These are phyloP conservation scores for Pontederia paniculata DNA, from an alignment of 176 grass and related monocot species.

Conservation along the genomic window DNA sequence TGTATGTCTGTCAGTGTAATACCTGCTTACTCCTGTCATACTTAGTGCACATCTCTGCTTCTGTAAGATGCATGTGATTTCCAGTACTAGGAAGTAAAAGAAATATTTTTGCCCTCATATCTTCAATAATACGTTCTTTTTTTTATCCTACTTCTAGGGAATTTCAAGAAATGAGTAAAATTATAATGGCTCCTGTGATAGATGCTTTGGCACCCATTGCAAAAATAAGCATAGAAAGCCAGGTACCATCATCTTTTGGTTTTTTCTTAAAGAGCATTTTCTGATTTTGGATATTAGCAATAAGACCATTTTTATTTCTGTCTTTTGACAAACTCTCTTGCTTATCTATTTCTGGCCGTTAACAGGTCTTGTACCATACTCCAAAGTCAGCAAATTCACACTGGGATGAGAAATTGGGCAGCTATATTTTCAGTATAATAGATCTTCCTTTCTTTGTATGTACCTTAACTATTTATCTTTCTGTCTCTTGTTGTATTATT, in stretches of 20 bases:
- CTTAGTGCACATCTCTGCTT: no score
- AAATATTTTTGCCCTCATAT: neutral
- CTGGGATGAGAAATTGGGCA: constrained; percentile 56
- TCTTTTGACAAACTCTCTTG: neutral
- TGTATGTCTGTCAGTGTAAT: no score
- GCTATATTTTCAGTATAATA: constrained; percentile 46
- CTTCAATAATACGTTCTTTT: constrained; percentile 3
- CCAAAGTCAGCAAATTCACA: constrained; percentile 71
- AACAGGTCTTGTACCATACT: constrained; percentile 87
- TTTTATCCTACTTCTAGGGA: constrained; percentile 44
- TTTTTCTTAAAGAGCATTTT: neutral
- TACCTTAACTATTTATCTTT: constrained; percentile 11
- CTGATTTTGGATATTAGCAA: neutral
- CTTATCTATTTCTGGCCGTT: constrained; percentile 3
- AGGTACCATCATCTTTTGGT: constrained; percentile 32
- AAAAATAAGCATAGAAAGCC: constrained; percentile 86
- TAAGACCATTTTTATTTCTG: neutral
- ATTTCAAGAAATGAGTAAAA: constrained; percentile 64
- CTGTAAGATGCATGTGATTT: no score
- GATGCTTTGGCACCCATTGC: constrained; percentile 72
- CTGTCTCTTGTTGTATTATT: neutral
- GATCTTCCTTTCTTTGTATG: constrained; percentile 99
- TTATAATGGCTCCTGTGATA: constrained; percentile 55
- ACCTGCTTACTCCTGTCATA: no score
- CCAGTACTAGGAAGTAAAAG: neutral